A percentile compares a stretch with the other conserved stretches of the same genome.
These are phyloP conservation scores for Neostapfia colusana DNA, from an alignment of 176 grass and related monocot genomes.

Conservation along the genomic window DNA sequence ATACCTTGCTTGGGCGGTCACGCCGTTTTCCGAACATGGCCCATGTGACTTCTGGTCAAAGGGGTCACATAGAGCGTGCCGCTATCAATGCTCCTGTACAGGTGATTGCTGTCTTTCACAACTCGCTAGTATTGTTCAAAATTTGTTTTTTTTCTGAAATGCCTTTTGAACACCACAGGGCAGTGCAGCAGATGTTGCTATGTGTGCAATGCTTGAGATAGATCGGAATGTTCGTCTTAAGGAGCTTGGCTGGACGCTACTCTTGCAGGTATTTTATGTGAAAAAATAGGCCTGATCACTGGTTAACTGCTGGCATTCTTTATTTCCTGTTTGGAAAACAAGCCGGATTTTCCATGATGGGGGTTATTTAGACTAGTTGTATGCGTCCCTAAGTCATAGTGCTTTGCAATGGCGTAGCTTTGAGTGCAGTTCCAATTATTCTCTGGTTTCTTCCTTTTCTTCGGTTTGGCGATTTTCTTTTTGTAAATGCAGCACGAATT, in stretches of 20 bases:
- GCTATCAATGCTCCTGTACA: conserved; percentile 97
- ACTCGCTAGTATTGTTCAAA: conserved; percentile 5
- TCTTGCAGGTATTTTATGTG: conserved; percentile 74
- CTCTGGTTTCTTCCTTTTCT: too few species aligned
- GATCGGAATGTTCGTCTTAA: conserved; percentile 68
- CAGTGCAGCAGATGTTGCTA: conserved; percentile 97
- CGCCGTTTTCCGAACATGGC: conserved; percentile 62
- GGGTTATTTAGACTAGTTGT: neutral
- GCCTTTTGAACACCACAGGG: conserved; percentile 59
- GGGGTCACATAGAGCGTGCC: conserved; percentile 86
- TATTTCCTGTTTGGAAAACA: neutral
- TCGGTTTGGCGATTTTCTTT: neutral
- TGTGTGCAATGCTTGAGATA: conserved; percentile 99
- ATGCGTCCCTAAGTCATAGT: neutral
- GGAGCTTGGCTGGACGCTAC: conserved; percentile 83
- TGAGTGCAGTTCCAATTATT: too few species aligned
- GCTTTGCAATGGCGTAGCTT: too few species aligned
- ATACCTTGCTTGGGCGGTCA: conserved; percentile 81
- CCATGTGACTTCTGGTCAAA: conserved; percentile 50
- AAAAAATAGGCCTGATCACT: neutral
- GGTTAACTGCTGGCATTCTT: neutral
- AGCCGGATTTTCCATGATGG: neutral
- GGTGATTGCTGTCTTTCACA: conserved; percentile 52
- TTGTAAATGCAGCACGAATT: neutral
- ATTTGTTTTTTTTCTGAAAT: conserved; percentile 16